Conservation (phyloP, 1,139 yeast species). For the Kazachstania sp. region DNA sequence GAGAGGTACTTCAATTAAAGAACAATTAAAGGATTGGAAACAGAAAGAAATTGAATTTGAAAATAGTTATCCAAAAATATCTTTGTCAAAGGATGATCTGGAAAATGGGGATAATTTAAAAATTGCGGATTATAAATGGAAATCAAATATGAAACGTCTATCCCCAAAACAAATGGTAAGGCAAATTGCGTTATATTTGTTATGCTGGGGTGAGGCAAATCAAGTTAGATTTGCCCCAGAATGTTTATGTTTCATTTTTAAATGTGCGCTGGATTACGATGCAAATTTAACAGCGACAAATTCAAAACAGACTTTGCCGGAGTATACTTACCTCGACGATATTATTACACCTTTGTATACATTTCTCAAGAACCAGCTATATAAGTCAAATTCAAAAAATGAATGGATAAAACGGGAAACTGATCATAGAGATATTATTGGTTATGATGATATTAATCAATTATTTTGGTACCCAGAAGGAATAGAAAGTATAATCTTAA, state of each 20-base stretch:
- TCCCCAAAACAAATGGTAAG: conserved; percentile 48
- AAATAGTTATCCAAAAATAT: conserved; percentile 26
- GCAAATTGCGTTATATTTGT: conserved; percentile 60
- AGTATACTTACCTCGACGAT: conserved; percentile 48
- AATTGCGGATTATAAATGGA: conserved; percentile 57
- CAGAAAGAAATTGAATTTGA: conserved; percentile 27
- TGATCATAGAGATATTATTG: conserved; percentile 66
- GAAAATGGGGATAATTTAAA: conserved; percentile 52
- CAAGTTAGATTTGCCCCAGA: conserved; percentile 80
- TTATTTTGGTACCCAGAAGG: conserved; percentile 74
- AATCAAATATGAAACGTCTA: conserved; percentile 46
- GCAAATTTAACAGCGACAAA: conserved; percentile 3
- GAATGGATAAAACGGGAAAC: conserved; percentile 44
- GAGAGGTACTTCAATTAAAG: conserved; percentile 30
- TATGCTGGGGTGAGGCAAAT: conserved; percentile 88
- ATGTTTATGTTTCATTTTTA: conserved; percentile 69
- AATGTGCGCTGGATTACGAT: conserved; percentile 67
- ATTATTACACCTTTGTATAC: conserved; percentile 69
- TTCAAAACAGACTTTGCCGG: conserved; percentile 13
- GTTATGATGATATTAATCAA: conserved; percentile 83
- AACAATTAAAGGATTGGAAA: conserved; percentile 28
- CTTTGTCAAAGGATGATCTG: conserved; percentile 36
- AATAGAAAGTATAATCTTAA: conserved; percentile 40
- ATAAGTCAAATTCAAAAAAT: conserved; percentile 29
- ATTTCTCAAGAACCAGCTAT: conserved; percentile 52